Evolutionary conservation across 2,329 filamentous ascomycete species (phyloP).

Genomic region (Magnaporthiopsis incrustans): DNA sequence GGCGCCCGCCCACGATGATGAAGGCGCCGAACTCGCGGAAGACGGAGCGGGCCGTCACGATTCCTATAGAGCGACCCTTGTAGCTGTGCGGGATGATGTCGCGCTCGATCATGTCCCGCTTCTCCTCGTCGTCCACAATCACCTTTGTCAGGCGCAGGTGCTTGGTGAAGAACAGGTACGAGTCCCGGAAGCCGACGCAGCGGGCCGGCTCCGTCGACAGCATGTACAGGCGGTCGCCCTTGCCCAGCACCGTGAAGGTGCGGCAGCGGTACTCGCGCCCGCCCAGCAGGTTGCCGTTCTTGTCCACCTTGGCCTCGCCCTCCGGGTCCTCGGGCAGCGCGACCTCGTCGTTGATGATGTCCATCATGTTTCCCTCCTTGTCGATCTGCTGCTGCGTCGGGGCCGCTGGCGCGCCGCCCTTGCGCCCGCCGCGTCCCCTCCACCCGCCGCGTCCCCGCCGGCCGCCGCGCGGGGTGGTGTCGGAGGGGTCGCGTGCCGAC

Average conservation of each 20-base stretch:
- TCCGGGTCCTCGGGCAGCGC: conserved; percentile 78
- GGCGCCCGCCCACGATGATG: conserved; percentile 85
- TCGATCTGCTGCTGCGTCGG: conserved; percentile 84
- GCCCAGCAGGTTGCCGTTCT: conserved; percentile 71
- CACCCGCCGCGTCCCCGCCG: conserved; percentile 64
- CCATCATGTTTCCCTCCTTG: conserved; percentile 85
- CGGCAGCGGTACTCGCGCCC: conserved; percentile 91
- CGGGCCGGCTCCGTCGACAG: conserved; percentile 94
- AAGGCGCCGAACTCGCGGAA: conserved; percentile 94
- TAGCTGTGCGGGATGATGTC: conserved; percentile 97
- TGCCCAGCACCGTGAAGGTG: conserved; percentile 82
- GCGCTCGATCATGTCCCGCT: conserved; percentile 89
- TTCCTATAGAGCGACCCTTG: conserved; percentile 94
- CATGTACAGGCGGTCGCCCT: conserved; percentile 90
- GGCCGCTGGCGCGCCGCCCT: conserved; percentile 56
- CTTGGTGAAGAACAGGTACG: conserved; percentile 98
- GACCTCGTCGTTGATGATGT: conserved; percentile 88
- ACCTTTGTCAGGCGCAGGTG: conserved; percentile 96
- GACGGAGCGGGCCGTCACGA: conserved; percentile 91
- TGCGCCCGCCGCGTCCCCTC: conserved; percentile 56
- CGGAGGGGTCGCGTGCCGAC: conserved; percentile 40
- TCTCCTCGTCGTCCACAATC: conserved; percentile 95
- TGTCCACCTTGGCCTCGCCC: conserved; percentile 90
- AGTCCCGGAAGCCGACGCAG: conserved; percentile 94
- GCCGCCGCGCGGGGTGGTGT: conserved; percentile 42